phyloP scores from a whole-genome alignment of 1,284 basidiomycete species.

The Ustilago loliicola region DNA sequence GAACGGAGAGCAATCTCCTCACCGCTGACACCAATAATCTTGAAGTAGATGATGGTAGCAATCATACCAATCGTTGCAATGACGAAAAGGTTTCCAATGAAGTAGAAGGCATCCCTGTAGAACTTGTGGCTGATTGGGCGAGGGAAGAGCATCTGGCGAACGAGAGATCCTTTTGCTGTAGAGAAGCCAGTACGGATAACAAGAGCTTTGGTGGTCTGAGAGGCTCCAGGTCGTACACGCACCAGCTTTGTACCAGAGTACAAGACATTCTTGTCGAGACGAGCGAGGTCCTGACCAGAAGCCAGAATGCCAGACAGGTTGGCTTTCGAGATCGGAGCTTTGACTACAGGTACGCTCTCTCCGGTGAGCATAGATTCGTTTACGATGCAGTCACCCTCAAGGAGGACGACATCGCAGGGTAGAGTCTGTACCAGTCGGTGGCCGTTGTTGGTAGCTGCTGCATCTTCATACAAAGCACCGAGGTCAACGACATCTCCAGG shows the following conservation, averaged over 20 bases:
- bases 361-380: conserved; percentile 99
- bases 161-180: conserved; percentile 95
- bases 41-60: conserved; percentile 86
- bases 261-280: conserved; percentile 86
- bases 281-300: conserved; percentile 75
- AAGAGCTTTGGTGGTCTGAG: conserved; percentile 85
- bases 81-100: conserved; percentile 90
- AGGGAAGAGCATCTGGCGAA: conserved; percentile 98
- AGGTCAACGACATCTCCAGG: conserved; percentile 56
- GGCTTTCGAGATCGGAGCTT: conserved; percentile 76
- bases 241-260: conserved; percentile 94
- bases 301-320: conserved; percentile 53
- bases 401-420: conserved; percentile 91
- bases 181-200: conserved; percentile 94
- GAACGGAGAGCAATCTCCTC: conserved; percentile 91
- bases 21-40: conserved; percentile 87
- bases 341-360: conserved; percentile 93
- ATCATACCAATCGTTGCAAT: conserved; percentile 83
- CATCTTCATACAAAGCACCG: conserved; percentile 10
- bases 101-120: conserved; percentile 96
- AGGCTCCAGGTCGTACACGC: conserved; percentile 79
- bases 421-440: conserved; percentile 57
- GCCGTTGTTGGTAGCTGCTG: not conserved
- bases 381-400: conserved; percentile 95
- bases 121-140: conserved; percentile 95